These are phyloP conservation scores for Thinopyrum elongatum DNA, from an alignment of 176 grass and related monocot genomes.

Conservation along the genomic window DNA sequence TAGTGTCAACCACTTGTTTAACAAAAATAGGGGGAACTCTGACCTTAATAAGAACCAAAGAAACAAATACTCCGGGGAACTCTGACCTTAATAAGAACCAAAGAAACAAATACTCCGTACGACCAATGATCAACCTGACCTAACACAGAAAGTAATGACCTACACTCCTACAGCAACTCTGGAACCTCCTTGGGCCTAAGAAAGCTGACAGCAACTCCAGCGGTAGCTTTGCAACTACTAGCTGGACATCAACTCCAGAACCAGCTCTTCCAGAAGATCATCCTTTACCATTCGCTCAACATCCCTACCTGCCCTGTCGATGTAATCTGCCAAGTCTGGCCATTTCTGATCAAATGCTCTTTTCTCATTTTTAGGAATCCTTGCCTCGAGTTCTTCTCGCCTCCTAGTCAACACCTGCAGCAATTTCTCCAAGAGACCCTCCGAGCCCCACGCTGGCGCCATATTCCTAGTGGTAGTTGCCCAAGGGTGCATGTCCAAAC, in stretches of 20 bases:
- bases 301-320: slow-evolving; percentile 65
- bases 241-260: slow-evolving; percentile 39
- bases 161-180: not conserved
- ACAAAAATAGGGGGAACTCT: not conserved
- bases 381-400: slow-evolving; percentile 29
- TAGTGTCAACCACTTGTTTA: slow-evolving; percentile 40
- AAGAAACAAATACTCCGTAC: not conserved
- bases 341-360: slow-evolving; percentile 47
- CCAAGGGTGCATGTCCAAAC: slow-evolving; percentile 76
- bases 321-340: slow-evolving; percentile 47
- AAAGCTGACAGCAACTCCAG: not conserved
- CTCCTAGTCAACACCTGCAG: slow-evolving; percentile 44
- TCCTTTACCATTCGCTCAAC: slow-evolving; percentile 70
- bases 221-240: slow-evolving; percentile 25
- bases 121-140: not conserved
- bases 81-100: not conserved
- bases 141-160: not conserved
- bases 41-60: not conserved
- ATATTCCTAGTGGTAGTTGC: slow-evolving; percentile 33
- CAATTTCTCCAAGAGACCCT: slow-evolving; percentile 75
- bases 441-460: slow-evolving; percentile 66
- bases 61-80: not conserved
- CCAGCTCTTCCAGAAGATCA: slow-evolving; percentile 72
- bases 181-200: not conserved
- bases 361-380: slow-evolving; percentile 35